Evolutionary conservation across 2,329 filamentous ascomycete species (phyloP).

Genomic region (Cladophialophora chaetospira): DNA sequence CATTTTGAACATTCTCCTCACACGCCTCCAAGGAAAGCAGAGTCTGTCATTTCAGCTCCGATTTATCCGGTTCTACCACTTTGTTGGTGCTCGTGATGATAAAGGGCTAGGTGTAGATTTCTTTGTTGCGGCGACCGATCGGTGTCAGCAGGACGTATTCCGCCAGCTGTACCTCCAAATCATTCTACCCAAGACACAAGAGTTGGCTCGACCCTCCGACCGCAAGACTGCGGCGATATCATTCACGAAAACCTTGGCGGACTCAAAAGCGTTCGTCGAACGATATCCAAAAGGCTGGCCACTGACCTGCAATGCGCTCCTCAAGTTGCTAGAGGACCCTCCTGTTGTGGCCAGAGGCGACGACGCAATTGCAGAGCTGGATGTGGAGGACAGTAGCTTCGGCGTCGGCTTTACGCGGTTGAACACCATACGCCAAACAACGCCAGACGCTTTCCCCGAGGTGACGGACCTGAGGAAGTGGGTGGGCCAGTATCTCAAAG

Average conservation of each 20-base stretch:
- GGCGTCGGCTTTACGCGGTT: conserved; percentile 92
- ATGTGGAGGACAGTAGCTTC: conserved; percentile 93
- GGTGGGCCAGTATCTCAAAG: conserved; percentile 79
- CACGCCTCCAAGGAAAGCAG: conserved; percentile 68
- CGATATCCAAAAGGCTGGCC: conserved; percentile 88
- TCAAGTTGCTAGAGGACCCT: conserved; percentile 87
- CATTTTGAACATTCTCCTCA: conserved; percentile 80
- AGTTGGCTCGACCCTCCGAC: conserved; percentile 82
- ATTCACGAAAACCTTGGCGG: conserved; percentile 86
- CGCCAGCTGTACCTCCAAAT: conserved; percentile 73
- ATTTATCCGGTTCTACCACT: conserved; percentile 93
- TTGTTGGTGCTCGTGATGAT: conserved; percentile 77
- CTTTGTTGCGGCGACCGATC: conserved; percentile 82
- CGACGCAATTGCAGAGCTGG: conserved; percentile 79
- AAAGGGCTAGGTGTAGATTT: conserved; percentile 88
- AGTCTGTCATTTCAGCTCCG: conserved; percentile 82
- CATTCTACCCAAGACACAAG: conserved; percentile 85
- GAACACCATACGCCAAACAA: conserved; percentile 78
- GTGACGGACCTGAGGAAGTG: conserved; percentile 77
- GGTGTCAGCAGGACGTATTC: conserved; percentile 65
- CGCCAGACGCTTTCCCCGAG: conserved; percentile 81
- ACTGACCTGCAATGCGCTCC: conserved; percentile 82
- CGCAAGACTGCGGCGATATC: conserved; percentile 93
- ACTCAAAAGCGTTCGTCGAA: conserved; percentile 79
- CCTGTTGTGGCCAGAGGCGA: conserved; percentile 71